Evolutionary conservation across 345 rosid species (phyloP), one percentile per base, ranked within the genome.

Genomic region (Populus euphratica): DNA sequence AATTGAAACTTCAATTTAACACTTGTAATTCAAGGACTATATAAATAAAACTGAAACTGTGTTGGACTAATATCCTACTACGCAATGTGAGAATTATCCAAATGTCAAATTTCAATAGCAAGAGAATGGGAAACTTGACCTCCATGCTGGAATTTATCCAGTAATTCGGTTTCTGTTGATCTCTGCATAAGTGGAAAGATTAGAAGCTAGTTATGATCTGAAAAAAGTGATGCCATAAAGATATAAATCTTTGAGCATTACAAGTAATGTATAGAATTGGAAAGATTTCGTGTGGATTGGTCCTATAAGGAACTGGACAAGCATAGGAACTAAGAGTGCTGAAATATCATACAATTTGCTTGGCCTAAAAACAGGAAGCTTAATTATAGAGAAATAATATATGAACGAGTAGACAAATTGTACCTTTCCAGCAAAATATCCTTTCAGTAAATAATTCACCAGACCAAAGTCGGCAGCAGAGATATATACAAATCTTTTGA

Each of bases 401-500:
- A 33, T 41, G 56, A 61, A 2, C 16, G 72, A 59, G 25, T 49
- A 64, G 35, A 89, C 91, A 7, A 23, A 29, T 14, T 72, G 56
- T 86, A 93, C 98, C 99, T 92, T 96, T 77, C 97, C 99, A 82
- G 92, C 99, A 29, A 87, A 93, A 82, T 92, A 96, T 82, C 99
- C 99, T 70, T 75, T 81, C 80, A 93, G 81, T 41, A 96, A 56
- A 86, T 90, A 89, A 76, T 93, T 96, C 59, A 79, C 95, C 80
- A 91, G 44, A 27, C 99, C 98, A 78, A 92, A 92, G 84, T 91
- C 97, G 74, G 99, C 98, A 72, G 98, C 98, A 59, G 99, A 95
- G n/a, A 95, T 89, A 80, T 89, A 93, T 69, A 91, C 91, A 82
- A 91, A 93, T 87, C 94, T 87, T 85, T 91, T 92, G 39, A 93